Evolutionary conservation across 73 alveolate species (phyloP).

Genomic region (Paramecium sonneborni): DNA sequence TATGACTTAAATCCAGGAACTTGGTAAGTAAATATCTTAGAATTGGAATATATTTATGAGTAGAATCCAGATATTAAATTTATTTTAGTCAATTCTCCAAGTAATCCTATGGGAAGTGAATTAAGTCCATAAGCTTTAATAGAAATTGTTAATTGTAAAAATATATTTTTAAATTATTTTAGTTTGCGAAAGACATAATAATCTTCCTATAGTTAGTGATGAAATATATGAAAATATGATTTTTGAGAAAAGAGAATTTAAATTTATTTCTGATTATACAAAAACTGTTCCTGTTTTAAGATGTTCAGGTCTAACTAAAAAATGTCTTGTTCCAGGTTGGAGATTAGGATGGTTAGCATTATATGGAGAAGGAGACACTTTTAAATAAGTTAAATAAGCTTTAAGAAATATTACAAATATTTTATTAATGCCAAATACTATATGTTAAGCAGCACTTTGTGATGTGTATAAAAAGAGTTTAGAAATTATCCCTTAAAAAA

Average conservation of each 20-base stretch:
- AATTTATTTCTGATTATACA: constrained; percentile 45
- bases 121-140: background rate
- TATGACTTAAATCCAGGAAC: constrained; percentile 58
- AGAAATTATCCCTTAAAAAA: constrained; percentile 49
- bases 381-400: constrained; percentile 58
- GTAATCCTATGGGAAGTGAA: constrained; percentile 48
- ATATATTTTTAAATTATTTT: background rate
- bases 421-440: constrained; percentile 65
- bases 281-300: constrained; percentile 53
- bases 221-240: constrained; percentile 65
- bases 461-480: constrained; percentile 57
- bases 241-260: constrained; percentile 45
- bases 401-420: constrained; percentile 39
- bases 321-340: constrained; percentile 69
- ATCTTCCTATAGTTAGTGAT: constrained; percentile 62
- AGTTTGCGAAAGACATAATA: constrained; percentile 59
- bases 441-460: constrained; percentile 26
- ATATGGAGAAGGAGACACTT: constrained; percentile 40
- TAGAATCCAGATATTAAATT: constrained; percentile 28
- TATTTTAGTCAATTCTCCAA: constrained; percentile 20
- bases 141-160: background rate
- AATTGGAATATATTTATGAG: constrained; percentile 48
- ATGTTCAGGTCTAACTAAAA: constrained; percentile 61
- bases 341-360: constrained; percentile 68
- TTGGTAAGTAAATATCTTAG: constrained; percentile 49